Evolutionary conservation across 768 basidiomycete genomes (phyloP), one percentile per base, ranked within the genome.

Genomic region (Trametes elegans): DNA sequence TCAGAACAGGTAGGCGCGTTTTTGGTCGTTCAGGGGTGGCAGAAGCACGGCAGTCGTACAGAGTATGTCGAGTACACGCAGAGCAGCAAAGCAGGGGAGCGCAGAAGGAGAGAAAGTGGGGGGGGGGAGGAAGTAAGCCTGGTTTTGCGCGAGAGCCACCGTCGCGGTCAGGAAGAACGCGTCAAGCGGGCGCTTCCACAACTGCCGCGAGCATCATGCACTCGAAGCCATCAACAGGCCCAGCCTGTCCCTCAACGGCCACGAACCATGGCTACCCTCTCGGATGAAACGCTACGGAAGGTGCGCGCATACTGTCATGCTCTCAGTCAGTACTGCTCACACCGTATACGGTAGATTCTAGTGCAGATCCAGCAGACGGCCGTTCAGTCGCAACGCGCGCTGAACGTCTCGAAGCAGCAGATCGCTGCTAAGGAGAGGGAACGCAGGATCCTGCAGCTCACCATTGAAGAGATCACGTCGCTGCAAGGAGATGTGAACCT

Each of bases 281-380:
- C 71, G 9, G 92, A 94, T 64, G 91, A 94, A 39, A 92, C 92
- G 0, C 73, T 94, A 36, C 78, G 86, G 66, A 93, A 87, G 79
- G 92, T 90, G 11, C 21, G 32, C 23, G 16, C 34, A 24, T n/a
- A 19, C 51, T 40, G 11, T 49, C 5, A 8, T 49, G 8, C 26
- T 2, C 9, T 18, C 21, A 29, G 19, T 7, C 11, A 36, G 45
- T 18, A 27, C 10, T 36, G 23, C 40, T 21, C 23, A 43, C 3
- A 11, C 10, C 6, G 3, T 7, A 8, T n/a, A 19, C 41, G 24
- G n/a, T 3, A 97, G 94, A 95, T 97, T 68, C 74, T 97, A 51
- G 74, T 88, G 38, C 94, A 96, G 76, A 95, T 97, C 53, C 94
- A 97, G 73, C 84, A 89, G 71, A 93, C 91, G 14, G 92, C 91